Base-by-base conservation (phyloP, 164 flowering plant species). In the Berberis thunbergii region DNA sequence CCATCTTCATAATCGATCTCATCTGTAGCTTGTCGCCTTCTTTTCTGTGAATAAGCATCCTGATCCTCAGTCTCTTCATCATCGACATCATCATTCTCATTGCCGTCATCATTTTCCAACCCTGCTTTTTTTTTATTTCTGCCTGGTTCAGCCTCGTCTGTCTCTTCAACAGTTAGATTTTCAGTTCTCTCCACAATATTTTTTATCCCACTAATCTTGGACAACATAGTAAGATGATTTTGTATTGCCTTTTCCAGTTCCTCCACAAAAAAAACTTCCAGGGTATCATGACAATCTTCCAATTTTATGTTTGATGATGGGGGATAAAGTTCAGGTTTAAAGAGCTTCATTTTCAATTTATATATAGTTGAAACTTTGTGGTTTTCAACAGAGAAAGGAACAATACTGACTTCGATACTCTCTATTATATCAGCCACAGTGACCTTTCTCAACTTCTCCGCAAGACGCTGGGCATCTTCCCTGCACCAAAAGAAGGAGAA, bases 1-100 rank as follows among this genome's bases (percentile, higher is more conserved):
- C 49, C 83, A 75, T 88, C 96, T 43, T 85, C 96, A 69, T 91
- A 89, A 60, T 91, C 97, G 69, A 81, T 71, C 74, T 91, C 97
- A 81, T 89, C 94, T 41, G 69, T 71, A 55, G 76, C 73, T 72
- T 84, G 96, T 39, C 64, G 63, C 67, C 76, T 86, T 49, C 77
- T 70, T 67, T 84, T 91, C 61, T 81, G 80, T 38, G 70, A 83
- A 75, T 89, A 93, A 12, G 64, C 70, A 65, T 85, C 93, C 43
- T 83, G 77, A 75, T 89, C 91, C 6, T 84, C 26, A 12, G 64
- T 69, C 64, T 85, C 93, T 45, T 83, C 76, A 75, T 89, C 91
- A 6, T 84, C 96, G 52, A 60, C 73, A 53, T 41, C 75, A 62
- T 72, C 81, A 45, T 65, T 71, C 42, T 68, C 82, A 57, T 52